Conservation (phyloP, 169 alveolate genomes). For the Perkinsus marinus region DNA sequence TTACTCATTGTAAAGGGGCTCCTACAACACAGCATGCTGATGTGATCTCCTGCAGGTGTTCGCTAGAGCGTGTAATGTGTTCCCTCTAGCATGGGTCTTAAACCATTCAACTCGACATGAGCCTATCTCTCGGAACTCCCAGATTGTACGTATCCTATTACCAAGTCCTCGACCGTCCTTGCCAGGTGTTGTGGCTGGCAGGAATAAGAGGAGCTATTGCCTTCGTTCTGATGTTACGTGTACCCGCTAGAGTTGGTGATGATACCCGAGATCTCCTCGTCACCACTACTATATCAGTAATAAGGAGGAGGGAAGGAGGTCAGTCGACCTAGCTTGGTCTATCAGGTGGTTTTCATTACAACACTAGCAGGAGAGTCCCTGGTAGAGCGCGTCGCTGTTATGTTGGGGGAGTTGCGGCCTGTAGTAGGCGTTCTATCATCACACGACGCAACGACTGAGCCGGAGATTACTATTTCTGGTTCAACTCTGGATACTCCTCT, state of each 20-base stretch:
- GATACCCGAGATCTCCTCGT: background rate
- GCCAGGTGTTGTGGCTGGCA: background rate
- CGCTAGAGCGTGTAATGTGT: background rate
- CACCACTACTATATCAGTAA: background rate
- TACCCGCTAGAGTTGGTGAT: background rate
- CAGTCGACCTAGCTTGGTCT: background rate
- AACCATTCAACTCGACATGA: background rate
- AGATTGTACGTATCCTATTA: background rate
- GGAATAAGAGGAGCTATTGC: background rate
- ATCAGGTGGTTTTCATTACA: background rate
- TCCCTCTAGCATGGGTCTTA: background rate
- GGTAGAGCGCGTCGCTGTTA: background rate
- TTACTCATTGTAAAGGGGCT: background rate
- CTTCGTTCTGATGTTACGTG: background rate
- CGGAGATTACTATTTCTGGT: too few relatives aligned
- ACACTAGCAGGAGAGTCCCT: background rate
- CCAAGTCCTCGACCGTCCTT: background rate
- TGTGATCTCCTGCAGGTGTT: background rate
- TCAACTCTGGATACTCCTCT: too few relatives aligned
- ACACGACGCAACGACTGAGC: background rate
- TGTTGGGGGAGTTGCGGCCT: background rate
- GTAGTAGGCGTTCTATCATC: background rate
- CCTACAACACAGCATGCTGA: background rate
- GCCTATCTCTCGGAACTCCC: background rate
- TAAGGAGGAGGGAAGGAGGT: too few relatives aligned